Evolutionary conservation across 1,139 yeast genomes (phyloP), one percentile per base, ranked within the genome.

Genomic region (Kurtzmaniella quercitrusa): DNA sequence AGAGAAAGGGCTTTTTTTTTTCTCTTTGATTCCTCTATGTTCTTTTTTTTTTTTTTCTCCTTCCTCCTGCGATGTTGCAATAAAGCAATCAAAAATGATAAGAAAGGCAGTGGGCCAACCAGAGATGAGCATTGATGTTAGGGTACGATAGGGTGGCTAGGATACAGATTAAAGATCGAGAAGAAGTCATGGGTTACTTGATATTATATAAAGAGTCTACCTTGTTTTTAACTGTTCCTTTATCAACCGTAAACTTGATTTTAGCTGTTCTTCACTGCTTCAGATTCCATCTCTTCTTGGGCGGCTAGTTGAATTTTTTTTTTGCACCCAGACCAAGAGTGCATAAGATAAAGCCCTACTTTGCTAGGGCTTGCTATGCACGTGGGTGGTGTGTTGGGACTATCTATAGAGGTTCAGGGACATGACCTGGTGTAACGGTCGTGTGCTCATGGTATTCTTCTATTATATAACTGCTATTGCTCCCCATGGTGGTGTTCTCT

Each of bases 21-120:
- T 17, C 25, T 23, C 37, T 15, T 25, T 31, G 40, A 42, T 31
- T 40, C 42, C 12, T 36, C 38, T 14, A 59, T 56, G 23, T 21
- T 21, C 8, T 21, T 21, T 21, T 21, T 29, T 44, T 31, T 16
- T 31, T 31, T 14, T 12, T 29, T 29, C n/a, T 14, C 15, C 34
- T 8, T 29, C 15, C 34, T 29, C 34, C 34, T 29, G 34, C 8
- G 11, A 31, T 31, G 36, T 31, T 31, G 36, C 36, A 31, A 31
- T 31, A 14, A 16, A 36, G 25, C 25, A n/a, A 36, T 19, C 8
- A 36, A 14, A 36, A 36, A 36, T 17, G 15, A 19, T 36, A 21
- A 36, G 19, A 36, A 36, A 14, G 38, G 38, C 27, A 19, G 25
- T 15, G 38, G 19, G 19, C 38, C 38, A 36, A 36, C 38, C 38